Evolutionary conservation across 352 stramenopile species (phyloP).

Genomic region (Phytophthora agathidicida): DNA sequence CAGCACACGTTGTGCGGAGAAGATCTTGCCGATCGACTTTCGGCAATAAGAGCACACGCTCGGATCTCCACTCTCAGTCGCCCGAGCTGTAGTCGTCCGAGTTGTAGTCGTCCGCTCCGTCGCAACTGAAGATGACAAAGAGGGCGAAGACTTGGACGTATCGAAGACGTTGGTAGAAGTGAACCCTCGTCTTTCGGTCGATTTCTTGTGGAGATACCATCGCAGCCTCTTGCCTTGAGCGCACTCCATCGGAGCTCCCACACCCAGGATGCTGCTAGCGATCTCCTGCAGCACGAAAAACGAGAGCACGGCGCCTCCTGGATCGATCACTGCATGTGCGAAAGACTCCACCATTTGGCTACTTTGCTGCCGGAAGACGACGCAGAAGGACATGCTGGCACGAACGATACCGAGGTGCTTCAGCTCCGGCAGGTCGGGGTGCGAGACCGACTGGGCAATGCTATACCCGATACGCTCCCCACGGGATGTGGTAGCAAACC

Average conservation of each 20-base stretch:
- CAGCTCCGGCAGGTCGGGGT: conserved; percentile 46
- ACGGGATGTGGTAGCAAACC: conserved; percentile 37
- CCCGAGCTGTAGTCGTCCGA: no score
- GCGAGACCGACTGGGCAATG: conserved; percentile 54
- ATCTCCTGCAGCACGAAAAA: conserved; percentile 48
- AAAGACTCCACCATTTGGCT: conserved; percentile 48
- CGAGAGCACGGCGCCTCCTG: conserved; percentile 37
- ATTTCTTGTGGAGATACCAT: conserved; percentile 45
- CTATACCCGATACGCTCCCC: conserved; percentile 54
- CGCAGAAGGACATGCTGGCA: conserved; percentile 46
- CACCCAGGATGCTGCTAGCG: conserved; percentile 27
- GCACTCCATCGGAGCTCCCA: conserved; percentile 40
- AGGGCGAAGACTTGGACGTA: conserved; percentile 27
- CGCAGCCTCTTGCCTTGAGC: conserved; percentile 63
- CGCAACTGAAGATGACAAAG: conserved; percentile 12
- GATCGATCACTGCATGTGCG: conserved; percentile 44
- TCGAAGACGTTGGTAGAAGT: conserved; percentile 11
- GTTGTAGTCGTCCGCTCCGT: conserved; percentile 2
- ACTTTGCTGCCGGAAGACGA: conserved; percentile 49
- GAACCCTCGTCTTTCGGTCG: not conserved
- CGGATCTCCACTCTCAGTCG: conserved; percentile 4
- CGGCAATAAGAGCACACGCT: conserved; percentile 10
- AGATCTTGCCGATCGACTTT: conserved; percentile 26
- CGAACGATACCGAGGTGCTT: conserved; percentile 43
- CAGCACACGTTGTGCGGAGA: conserved; percentile 19